Percentiles rank a stretch among this genome's conserved stretches.
phyloP scores from a whole-genome alignment of 306 rosid species.

The Vachellia collinsii region DNA sequence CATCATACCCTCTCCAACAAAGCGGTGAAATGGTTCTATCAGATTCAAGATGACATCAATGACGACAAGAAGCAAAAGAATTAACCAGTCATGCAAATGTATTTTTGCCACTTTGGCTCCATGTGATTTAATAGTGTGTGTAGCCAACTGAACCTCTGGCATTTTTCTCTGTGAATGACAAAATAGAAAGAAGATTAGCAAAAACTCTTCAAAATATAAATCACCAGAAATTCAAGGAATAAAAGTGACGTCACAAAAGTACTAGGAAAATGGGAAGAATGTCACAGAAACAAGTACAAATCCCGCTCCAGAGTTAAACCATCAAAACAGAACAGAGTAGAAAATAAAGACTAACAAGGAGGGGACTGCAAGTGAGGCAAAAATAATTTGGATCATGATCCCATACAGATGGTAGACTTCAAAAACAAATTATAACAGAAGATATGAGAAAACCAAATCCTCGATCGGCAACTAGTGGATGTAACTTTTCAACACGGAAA shows the following conservation, averaged over 20 bases:
- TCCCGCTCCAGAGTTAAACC: slow-evolving; percentile 6
- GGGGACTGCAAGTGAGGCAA: neutral
- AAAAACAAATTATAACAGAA: slow-evolving; percentile 7
- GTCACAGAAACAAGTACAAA: slow-evolving; percentile 6
- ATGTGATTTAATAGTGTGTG: slow-evolving; percentile 82
- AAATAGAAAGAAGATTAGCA: slow-evolving; percentile 28
- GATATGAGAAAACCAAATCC: slow-evolving; percentile 8
- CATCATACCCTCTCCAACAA: slow-evolving; percentile 90
- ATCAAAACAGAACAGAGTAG: neutral
- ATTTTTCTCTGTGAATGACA: slow-evolving; percentile 50
- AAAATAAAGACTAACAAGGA: slow-evolving; percentile 2
- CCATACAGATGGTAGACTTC: neutral
- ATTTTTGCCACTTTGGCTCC: slow-evolving; percentile 63
- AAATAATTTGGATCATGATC: neutral
- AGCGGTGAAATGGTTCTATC: slow-evolving; percentile 87
- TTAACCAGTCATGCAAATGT: slow-evolving; percentile 89
- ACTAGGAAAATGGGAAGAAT: neutral
- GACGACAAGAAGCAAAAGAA: slow-evolving; percentile 67
- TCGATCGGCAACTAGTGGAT: slow-evolving; percentile 6
- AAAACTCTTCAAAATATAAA: neutral
- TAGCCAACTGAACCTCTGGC: slow-evolving; percentile 77
- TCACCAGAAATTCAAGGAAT: slow-evolving; percentile 24
- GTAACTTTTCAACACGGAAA: slow-evolving; percentile 5
- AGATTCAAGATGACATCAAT: slow-evolving; percentile 65
- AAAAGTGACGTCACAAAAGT: neutral